phyloP scores from a whole-genome alignment of 352 stramenopile genomes.

The Globisporangium nunn region DNA sequence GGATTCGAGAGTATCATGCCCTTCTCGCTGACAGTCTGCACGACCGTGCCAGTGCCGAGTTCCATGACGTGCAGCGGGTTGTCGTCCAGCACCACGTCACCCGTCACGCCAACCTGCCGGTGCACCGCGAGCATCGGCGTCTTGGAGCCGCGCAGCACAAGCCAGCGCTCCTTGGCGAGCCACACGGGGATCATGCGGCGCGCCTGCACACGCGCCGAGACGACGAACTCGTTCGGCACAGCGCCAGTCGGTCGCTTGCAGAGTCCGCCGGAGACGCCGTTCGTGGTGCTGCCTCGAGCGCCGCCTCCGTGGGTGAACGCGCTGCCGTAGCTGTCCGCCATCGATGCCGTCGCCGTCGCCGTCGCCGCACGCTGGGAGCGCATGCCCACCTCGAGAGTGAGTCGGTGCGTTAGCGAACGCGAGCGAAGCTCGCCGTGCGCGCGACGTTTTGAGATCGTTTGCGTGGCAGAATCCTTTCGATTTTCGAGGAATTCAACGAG shows the following conservation, averaged over 20 bases:
- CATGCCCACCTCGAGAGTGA: no score
- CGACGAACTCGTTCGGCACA: constrained; percentile 45
- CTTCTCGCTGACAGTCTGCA: constrained; percentile 36
- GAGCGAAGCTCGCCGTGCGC: no score
- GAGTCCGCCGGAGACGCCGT: background rate
- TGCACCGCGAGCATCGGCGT: constrained; percentile 48
- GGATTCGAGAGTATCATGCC: constrained; percentile 44
- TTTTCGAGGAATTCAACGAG: no score
- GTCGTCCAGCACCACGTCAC: constrained; percentile 21
- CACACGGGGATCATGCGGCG: constrained; percentile 46
- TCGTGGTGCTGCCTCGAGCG: background rate
- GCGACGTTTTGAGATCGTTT: no score
- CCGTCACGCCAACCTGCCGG: constrained; percentile 16
- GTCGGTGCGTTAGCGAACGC: no score
- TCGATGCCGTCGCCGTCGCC: background rate
- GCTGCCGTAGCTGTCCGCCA: background rate
- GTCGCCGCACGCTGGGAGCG: background rate
- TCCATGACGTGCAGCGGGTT: constrained; percentile 45
- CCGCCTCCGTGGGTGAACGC: background rate
- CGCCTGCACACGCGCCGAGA: constrained; percentile 36
- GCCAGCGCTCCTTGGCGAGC: constrained; percentile 41
- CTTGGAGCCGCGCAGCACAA: constrained; percentile 59
- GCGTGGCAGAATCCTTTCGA: no score
- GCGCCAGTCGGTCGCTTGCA: constrained; percentile 18
- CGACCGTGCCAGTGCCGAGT: constrained; percentile 36